These are phyloP conservation scores for Castanopsis chinensis DNA, from an alignment of 306 rosid species.

Conservation along the genomic window DNA sequence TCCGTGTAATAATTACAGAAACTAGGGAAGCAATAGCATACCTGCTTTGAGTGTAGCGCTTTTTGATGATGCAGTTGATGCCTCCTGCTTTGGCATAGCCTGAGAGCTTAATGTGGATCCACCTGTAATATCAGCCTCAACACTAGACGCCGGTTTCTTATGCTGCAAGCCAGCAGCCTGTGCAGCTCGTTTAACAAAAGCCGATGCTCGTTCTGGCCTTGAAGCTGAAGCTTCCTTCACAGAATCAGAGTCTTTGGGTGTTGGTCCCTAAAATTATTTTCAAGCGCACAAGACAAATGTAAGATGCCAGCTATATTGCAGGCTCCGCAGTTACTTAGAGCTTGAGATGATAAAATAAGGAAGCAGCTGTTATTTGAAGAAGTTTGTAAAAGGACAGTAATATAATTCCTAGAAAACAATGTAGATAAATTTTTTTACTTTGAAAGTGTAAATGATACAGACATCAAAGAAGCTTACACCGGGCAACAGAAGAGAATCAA, in stretches of 20 bases:
- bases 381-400: conserved; percentile 7
- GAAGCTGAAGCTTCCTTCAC: conserved; percentile 54
- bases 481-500: conserved; percentile 79
- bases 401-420: neutral
- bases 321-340: neutral
- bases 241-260: conserved; percentile 53
- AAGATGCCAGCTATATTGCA: neutral
- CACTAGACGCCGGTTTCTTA: conserved; percentile 86
- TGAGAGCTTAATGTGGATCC: conserved; percentile 76
- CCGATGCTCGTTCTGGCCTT: conserved; percentile 59
- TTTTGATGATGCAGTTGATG: conserved; percentile 80
- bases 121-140: conserved; percentile 84
- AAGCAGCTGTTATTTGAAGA: conserved; percentile 6
- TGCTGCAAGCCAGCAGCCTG: conserved; percentile 46
- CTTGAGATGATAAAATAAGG: neutral
- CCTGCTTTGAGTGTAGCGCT: conserved; percentile 67
- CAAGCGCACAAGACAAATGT: conserved; percentile 2
- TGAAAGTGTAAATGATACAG: conserved; percentile 4
- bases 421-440: neutral
- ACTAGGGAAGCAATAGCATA: conserved; percentile 18
- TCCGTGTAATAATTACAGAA: neutral
- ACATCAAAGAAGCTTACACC: conserved; percentile 65
- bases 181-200: conserved; percentile 57
- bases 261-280: conserved; percentile 51
- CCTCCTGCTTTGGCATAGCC: conserved; percentile 78